These are phyloP conservation scores for Zygotorulaspora florentina DNA, from an alignment of 805 yeast genomes.

Conservation along the genomic window DNA sequence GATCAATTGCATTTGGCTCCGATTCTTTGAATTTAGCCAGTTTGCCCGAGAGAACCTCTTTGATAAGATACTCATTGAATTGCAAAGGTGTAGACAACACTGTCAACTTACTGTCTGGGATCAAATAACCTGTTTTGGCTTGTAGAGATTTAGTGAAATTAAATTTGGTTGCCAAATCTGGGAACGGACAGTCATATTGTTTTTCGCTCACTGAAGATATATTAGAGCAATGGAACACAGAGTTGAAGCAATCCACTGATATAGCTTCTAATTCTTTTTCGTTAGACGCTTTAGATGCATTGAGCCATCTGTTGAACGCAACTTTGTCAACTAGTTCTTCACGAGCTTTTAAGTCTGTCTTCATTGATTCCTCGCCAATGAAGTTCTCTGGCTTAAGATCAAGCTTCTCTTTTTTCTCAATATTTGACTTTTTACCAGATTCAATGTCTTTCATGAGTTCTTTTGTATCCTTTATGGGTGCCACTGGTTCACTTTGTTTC, in stretches of 20 bases:
- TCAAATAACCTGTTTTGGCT: constrained; percentile 35
- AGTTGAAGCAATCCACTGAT: constrained; percentile 15
- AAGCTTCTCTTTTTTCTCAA: constrained; percentile 19
- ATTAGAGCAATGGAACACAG: neutral
- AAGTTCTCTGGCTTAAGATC: constrained; percentile 30
- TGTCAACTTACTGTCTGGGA: constrained; percentile 39
- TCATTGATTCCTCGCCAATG: constrained; percentile 29
- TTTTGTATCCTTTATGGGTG: constrained; percentile 24
- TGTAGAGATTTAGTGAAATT: constrained; percentile 36
- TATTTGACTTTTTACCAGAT: constrained; percentile 23
- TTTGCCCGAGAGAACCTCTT: constrained; percentile 33
- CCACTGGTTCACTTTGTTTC: constrained; percentile 15
- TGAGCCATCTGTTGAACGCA: constrained; percentile 37
- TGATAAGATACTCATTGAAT: constrained; percentile 28
- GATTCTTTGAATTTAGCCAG: constrained; percentile 49
- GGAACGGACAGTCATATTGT: constrained; percentile 19
- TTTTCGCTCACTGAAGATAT: constrained; percentile 2
- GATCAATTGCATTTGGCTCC: constrained; percentile 70
- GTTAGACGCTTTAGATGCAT: constrained; percentile 21
- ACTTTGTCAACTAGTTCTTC: constrained; percentile 17
- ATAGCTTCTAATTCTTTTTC: constrained; percentile 28
- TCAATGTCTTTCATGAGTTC: constrained; percentile 38
- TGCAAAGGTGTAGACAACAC: constrained; percentile 29
- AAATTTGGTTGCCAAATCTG: constrained; percentile 35
- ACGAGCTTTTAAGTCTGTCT: constrained; percentile 11